A percentile compares a stretch with the other conserved stretches of the same genome.
These are phyloP conservation scores for Lasiodiplodia theobromae DNA, from an alignment of 2,329 filamentous ascomycete genomes.

Conservation along the genomic window DNA sequence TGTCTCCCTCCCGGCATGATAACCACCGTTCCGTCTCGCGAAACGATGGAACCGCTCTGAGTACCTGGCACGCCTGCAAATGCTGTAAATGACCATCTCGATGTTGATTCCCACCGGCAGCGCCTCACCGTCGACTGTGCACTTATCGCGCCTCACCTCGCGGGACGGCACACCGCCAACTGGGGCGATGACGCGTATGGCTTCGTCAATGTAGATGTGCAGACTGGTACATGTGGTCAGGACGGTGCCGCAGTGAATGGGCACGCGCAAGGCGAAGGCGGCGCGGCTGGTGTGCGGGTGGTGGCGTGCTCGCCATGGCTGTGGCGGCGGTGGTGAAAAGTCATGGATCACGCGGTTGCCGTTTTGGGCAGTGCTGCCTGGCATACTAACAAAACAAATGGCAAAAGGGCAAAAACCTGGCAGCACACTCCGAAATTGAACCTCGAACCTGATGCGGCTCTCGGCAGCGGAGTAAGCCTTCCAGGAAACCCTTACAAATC, in stretches of 20 bases:
- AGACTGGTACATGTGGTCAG: not conserved
- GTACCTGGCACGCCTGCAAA: constrained; percentile 49
- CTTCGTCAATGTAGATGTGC: not conserved
- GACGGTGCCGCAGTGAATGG: constrained; percentile 37
- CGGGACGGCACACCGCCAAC: constrained; percentile 47
- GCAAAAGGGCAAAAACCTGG: not conserved
- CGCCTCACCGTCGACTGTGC: constrained; percentile 36
- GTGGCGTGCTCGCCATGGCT: constrained; percentile 42
- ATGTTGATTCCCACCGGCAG: constrained; percentile 47
- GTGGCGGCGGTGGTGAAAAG: constrained; percentile 51
- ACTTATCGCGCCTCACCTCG: constrained; percentile 45
- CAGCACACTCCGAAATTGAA: not conserved
- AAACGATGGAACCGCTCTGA: constrained; percentile 44
- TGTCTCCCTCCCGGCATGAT: not conserved
- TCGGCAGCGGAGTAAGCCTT: not conserved
- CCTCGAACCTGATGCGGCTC: not conserved
- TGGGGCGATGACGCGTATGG: constrained; percentile 33
- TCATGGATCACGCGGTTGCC: not conserved
- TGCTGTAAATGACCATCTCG: constrained; percentile 47
- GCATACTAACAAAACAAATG: not conserved
- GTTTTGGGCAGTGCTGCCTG: not conserved
- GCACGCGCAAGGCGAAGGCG: constrained; percentile 45
- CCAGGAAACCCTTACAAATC: not conserved
- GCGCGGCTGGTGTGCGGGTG: constrained; percentile 46
- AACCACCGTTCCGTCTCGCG: constrained; percentile 36